Base-by-base conservation (phyloP, 805 yeast species). In the Yarrowia osloensis region DNA sequence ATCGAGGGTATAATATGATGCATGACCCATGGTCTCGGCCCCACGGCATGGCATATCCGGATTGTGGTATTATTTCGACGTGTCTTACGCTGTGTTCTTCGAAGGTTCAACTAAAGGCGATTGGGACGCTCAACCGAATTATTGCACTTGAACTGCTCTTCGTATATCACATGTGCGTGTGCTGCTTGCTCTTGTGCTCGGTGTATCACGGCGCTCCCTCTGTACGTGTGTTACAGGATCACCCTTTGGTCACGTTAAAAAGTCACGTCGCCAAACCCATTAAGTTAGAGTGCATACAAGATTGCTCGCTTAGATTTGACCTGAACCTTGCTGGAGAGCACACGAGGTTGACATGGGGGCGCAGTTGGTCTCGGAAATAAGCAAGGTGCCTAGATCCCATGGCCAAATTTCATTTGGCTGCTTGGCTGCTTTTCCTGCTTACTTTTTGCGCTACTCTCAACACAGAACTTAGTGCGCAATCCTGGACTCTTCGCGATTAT, bases 211-310 rank as follows among this genome's bases (percentile, higher is more conserved):
- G 19, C 11, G 6, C 4, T n/a, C 5, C 46, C n/a, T 40, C 46
- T 11, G 26, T 11, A 3, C 12, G 19, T 7, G 50, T 26, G 55
- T 49, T 19, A 19, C 55, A 49, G 11, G 26, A 11, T 49, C 24
- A 28, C 54, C 54, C 54, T 47, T 49, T 4, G 15, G 35, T 47
- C 33, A 46, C 52, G 54, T 29, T 13, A 11, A 49, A 29, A 8
- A 17, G 39, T 47, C 35, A 26, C 39, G 55, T 49, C 55, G 55
- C 37, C 55, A 29, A 31, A 49, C 39, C 55, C 55, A 49, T 49
- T 49, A 29, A 49, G 55, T 49, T 49, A 29, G 55, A 31, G 55
- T 49, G 55, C 55, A 29, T 47, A 12, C 4, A 47, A 19, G 39
- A 46, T 29, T 29, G 37, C 55, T 49, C 55, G 55, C 39, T 49